phyloP scores from a whole-genome alignment of 2,329 filamentous ascomycete genomes.

The Ascochyta clinopodiicola region DNA sequence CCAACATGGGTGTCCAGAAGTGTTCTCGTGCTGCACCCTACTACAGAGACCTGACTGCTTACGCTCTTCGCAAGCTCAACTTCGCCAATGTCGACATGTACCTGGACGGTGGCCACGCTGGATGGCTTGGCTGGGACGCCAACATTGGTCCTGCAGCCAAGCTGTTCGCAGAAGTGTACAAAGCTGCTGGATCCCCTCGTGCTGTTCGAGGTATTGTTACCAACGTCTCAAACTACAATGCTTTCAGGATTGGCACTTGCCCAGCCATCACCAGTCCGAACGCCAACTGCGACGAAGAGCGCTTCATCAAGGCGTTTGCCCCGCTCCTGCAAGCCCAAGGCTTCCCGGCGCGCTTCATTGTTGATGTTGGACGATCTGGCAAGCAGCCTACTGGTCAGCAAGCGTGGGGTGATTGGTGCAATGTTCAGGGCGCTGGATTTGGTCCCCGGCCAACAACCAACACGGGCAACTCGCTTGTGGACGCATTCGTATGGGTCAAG shows the following conservation, averaged over 20 bases:
- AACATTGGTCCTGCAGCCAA: constrained; percentile 62
- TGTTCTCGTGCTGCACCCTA: constrained; percentile 62
- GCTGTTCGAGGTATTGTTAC: constrained; percentile 61
- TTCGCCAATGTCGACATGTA: constrained; percentile 69
- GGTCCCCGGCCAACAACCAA: constrained; percentile 68
- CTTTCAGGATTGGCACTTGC: constrained; percentile 55
- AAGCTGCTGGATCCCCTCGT: constrained; percentile 54
- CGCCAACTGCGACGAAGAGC: constrained; percentile 61
- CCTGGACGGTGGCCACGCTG: constrained; percentile 68
- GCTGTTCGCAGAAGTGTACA: constrained; percentile 57
- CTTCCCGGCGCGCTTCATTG: constrained; percentile 62
- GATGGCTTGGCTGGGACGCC: constrained; percentile 69
- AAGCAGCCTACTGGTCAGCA: constrained; percentile 64
- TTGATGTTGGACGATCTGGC: constrained; percentile 64
- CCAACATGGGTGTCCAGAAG: constrained; percentile 62
- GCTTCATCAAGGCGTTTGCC: constrained; percentile 59
- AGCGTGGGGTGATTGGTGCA: constrained; percentile 73
- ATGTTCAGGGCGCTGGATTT: constrained; percentile 68
- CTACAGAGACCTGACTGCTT: constrained; percentile 63
- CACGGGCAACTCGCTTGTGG: constrained; percentile 64
- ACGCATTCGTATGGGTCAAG: constrained; percentile 76
- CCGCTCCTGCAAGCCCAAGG: constrained; percentile 56
- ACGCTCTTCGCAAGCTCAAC: constrained; percentile 64
- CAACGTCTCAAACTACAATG: constrained; percentile 67
- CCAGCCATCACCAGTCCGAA: constrained; percentile 55